Percentiles rank a stretch among this genome's conserved stretches.
These are phyloP conservation scores for Fusarium caatingaense DNA, from an alignment of 2,329 filamentous ascomycete species.

Conservation along the genomic window DNA sequence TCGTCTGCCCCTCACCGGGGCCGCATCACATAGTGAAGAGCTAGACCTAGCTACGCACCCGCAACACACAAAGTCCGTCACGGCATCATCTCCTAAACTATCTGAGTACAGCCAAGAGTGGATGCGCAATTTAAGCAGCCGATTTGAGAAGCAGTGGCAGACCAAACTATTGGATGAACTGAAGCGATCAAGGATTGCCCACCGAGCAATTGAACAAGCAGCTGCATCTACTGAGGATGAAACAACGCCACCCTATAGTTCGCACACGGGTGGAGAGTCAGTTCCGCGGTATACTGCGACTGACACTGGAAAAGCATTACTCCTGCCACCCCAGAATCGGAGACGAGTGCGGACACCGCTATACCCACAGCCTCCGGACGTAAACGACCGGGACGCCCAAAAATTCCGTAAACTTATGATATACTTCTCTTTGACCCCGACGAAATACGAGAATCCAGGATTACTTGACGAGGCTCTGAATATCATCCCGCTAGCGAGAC, in stretches of 20 bases:
- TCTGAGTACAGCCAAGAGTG: conserved; percentile 73
- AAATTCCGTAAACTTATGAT: conserved; percentile 86
- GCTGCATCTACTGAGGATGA: not conserved
- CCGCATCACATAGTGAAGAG: fast-evolving
- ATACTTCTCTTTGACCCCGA: conserved; percentile 88
- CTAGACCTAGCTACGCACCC: not conserved
- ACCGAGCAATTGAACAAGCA: not conserved
- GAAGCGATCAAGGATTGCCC: conserved; percentile 51
- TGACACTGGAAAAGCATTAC: conserved; percentile 57
- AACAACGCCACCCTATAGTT: not conserved
- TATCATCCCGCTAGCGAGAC: conserved; percentile 86
- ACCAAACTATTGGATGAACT: conserved; percentile 89
- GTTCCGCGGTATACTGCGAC: not conserved
- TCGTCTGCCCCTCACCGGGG: not conserved
- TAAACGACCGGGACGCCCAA: conserved; percentile 72
- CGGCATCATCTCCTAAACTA: not conserved
- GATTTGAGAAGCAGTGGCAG: conserved; percentile 88
- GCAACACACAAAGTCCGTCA: not conserved
- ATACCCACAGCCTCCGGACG: conserved; percentile 65
- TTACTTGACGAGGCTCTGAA: conserved; percentile 91
- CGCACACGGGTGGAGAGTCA: not conserved
- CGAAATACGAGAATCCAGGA: conserved; percentile 96
- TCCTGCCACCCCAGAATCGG: conserved; percentile 69
- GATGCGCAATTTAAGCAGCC: conserved; percentile 81
- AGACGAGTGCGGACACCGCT: conserved; percentile 51